phyloP scores from a whole-genome alignment of 768 basidiomycete species.

The Hypholoma fasciculare region DNA sequence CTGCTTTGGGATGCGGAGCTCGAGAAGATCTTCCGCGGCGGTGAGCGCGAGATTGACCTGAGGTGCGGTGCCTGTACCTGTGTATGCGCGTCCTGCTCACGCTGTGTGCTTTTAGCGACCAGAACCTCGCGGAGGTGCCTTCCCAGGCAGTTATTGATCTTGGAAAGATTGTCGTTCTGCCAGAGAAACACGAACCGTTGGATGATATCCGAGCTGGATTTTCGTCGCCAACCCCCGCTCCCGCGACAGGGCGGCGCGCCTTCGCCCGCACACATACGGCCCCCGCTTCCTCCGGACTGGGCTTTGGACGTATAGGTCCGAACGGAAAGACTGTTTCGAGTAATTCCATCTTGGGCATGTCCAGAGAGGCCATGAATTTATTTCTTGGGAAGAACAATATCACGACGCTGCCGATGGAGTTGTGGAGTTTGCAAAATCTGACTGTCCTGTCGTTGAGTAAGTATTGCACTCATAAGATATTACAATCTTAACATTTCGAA shows the following conservation, averaged over 20 bases:
- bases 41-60: constrained; percentile 52
- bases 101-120: constrained; percentile 26
- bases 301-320: constrained; percentile 17
- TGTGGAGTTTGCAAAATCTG: constrained; percentile 57
- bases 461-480: constrained; percentile 20
- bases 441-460: constrained; percentile 65
- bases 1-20: constrained; percentile 18
- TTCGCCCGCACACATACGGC: constrained; percentile 27
- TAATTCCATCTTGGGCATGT: constrained; percentile 34
- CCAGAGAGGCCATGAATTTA: constrained; percentile 53
- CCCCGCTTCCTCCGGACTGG: constrained; percentile 18
- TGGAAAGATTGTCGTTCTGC: constrained; percentile 42
- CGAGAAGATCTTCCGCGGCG: constrained; percentile 42
- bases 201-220: constrained; percentile 3
- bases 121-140: constrained; percentile 49
- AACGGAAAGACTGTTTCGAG: constrained; percentile 32
- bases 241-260: not conserved
- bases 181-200: constrained; percentile 19
- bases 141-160: constrained; percentile 47
- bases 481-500: constrained; percentile 15
- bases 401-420: constrained; percentile 48
- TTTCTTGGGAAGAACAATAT: constrained; percentile 60
- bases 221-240: not conserved
- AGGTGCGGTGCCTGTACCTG: constrained; percentile 35
- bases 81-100: not conserved